Percentiles rank a stretch among this genome's conserved stretches.
Evolutionary conservation across 306 rosid genomes (phyloP).

Genomic region (Begonia masoniana): DNA sequence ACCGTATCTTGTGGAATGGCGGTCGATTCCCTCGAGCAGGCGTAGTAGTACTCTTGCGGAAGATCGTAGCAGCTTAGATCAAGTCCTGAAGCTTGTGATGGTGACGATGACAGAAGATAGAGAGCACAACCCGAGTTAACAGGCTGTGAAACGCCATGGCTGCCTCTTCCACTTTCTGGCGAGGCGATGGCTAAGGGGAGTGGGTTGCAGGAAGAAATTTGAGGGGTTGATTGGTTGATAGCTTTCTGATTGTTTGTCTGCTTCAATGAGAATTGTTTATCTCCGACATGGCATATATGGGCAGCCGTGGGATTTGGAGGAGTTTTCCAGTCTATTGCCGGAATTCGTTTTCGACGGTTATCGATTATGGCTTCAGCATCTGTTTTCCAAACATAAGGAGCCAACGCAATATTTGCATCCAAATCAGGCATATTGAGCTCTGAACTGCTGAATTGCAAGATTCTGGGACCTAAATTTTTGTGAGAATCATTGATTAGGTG

Average conservation of each 20-base stretch:
- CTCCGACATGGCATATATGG: constrained; percentile 15
- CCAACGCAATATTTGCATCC: constrained; percentile 32
- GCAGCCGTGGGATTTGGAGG: constrained; percentile 13
- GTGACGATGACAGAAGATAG: constrained; percentile 96
- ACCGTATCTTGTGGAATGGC: constrained; percentile 12
- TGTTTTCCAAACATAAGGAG: constrained; percentile 24
- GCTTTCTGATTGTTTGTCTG: constrained; percentile 21
- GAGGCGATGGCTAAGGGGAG: constrained; percentile 15
- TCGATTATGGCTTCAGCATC: constrained; percentile 29
- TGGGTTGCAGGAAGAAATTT: constrained; percentile 9
- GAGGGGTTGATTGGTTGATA: constrained; percentile 7
- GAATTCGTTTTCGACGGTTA: constrained; percentile 19
- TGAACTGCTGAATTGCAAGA: constrained; percentile 61
- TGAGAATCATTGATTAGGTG: not conserved
- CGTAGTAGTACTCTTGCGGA: too few relatives aligned
- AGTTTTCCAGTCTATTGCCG: constrained; percentile 16
- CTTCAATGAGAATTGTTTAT: constrained; percentile 27
- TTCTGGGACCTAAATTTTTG: constrained; percentile 51
- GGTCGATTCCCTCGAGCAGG: too few relatives aligned
- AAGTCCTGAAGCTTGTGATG: constrained; percentile 32
- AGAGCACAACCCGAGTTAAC: constrained; percentile 75
- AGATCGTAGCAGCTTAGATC: constrained; percentile 8
- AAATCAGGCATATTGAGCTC: constrained; percentile 31
- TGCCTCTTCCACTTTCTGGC: constrained; percentile 22
- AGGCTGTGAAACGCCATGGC: constrained; percentile 25